Evolutionary conservation across 2,329 filamentous ascomycete genomes (phyloP), one percentile per base, ranked within the genome.

Genomic region (Zymoseptoria pseudotritici): DNA sequence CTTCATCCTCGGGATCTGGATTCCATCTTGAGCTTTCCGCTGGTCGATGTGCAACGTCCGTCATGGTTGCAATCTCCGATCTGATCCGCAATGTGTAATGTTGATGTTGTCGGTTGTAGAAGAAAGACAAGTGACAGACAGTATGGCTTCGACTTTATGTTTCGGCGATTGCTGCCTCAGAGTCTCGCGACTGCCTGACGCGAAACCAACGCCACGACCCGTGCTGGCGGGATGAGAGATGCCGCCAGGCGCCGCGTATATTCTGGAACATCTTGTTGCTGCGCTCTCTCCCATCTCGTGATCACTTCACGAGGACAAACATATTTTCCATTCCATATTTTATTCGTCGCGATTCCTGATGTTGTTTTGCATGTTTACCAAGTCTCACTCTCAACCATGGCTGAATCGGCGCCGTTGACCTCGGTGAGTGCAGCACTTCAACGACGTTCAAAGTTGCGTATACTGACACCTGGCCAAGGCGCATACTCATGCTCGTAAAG

Each of bases 401-500:
- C 57, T n/a, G 60, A 62, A 26, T 13, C 26, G 6, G 57, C 60
- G n/a, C 60, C 57, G 8, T 51, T 62, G 49, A 57, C 50, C 2
- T 54, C 54, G 13, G 60, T 62, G 46, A 50, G 55, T 56, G 36
- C 6, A 46, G 36, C 36, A 42, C 29, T 53, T 17, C 31, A 49
- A 50, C 19, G 21, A 46, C 51, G 49, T 54, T 54, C 31, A 22
- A 51, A 24, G 56, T 24, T 24, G 36, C 24, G 10, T 19, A 50
- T 36, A n/a, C 63, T 63, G 29, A 67, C 50, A 20, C 8, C 19
- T 6, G 13, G 10, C 9, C 10, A 67, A 93, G 85, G 93, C 92
- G 63, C 90, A 96, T 76, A 88, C 93, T 67, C 91, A 97, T 77
- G 92, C 91, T 55, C 86, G 87, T 69, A 92, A 90, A 70, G 92